These are phyloP conservation scores for Trichaptum fuscoviolaceum DNA, from an alignment of 768 basidiomycete species.

Conservation along the genomic window DNA sequence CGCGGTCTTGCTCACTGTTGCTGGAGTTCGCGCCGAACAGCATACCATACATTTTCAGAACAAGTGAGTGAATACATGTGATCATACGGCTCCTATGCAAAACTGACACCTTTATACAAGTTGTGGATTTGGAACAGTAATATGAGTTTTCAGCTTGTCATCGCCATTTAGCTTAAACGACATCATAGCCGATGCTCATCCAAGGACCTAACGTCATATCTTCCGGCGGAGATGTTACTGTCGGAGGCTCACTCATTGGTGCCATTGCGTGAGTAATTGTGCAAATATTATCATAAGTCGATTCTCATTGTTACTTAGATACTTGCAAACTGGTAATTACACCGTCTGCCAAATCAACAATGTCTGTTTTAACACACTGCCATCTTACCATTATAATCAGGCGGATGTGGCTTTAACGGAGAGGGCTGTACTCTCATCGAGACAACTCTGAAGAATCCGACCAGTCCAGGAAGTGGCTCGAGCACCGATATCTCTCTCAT, in stretches of 20 bases:
- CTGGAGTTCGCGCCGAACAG: constrained; percentile 24
- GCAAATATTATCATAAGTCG: neutral
- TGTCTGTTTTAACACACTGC: neutral
- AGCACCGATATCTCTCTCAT: constrained; percentile 31
- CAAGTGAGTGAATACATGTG: constrained; percentile 12
- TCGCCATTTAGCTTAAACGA: neutral
- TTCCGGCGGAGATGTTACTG: constrained; percentile 24
- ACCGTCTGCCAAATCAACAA: neutral
- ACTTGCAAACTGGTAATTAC: constrained; percentile 12
- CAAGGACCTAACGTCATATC: constrained; percentile 24
- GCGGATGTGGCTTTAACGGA: constrained; percentile 30
- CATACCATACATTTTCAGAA: constrained; percentile 36
- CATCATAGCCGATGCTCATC: constrained; percentile 23
- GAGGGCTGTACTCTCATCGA: constrained; percentile 32
- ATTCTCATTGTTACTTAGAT: neutral
- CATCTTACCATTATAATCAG: no score
- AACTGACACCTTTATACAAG: constrained; percentile 10
- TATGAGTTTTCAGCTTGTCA: constrained; percentile 2
- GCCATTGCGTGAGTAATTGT: constrained; percentile 31
- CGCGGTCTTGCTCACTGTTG: constrained; percentile 15
- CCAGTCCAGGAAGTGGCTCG: constrained; percentile 27
- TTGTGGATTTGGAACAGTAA: constrained; percentile 30
- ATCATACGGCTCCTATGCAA: neutral
- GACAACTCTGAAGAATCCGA: constrained; percentile 28
- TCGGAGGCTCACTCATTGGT: constrained; percentile 22